Evolutionary conservation across 129 eudicot species (phyloP).

Genomic region (Artemisia argyi): DNA sequence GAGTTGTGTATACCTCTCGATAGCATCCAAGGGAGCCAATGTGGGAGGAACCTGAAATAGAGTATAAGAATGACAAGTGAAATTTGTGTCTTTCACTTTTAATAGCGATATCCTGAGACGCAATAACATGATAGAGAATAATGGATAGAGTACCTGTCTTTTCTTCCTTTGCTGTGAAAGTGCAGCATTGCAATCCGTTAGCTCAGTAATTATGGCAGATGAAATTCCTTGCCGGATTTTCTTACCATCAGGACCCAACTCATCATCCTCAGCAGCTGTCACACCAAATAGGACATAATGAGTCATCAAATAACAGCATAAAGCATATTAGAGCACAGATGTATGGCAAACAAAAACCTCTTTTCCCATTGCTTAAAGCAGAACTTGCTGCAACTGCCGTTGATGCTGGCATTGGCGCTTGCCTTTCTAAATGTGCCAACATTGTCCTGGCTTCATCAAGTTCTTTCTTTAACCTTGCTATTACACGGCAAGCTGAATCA

Average conservation of each 20-base stretch:
- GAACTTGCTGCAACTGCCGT: constrained; percentile 48
- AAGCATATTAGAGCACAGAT: constrained; percentile 6
- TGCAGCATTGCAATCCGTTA: constrained; percentile 83
- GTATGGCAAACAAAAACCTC: constrained; percentile 53
- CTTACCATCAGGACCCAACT: constrained; percentile 76
- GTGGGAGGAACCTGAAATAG: constrained; percentile 70
- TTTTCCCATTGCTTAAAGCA: constrained; percentile 85
- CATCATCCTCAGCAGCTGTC: constrained; percentile 85
- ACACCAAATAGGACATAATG: constrained; percentile 6
- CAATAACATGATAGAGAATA: background rate
- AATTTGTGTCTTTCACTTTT: background rate
- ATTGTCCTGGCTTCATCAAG: constrained; percentile 92
- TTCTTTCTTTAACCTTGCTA: constrained; percentile 98
- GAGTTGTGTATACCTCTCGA: constrained; percentile 88
- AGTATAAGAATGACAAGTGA: background rate
- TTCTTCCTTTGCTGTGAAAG: constrained; percentile 95
- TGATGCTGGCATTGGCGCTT: constrained; percentile 64
- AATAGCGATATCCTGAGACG: background rate
- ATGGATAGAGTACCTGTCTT: constrained; percentile 65
- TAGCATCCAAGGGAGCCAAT: constrained; percentile 71
- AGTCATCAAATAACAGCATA: background rate
- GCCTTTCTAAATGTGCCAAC: constrained; percentile 88
- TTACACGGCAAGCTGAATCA: constrained; percentile 99
- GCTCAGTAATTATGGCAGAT: constrained; percentile 56
- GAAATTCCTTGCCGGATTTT: constrained; percentile 74